A percentile compares a stretch with the other conserved stretches of the same genome.
Evolutionary conservation across 169 alveolate species (phyloP).

Genomic region (Plasmodium sp.): DNA sequence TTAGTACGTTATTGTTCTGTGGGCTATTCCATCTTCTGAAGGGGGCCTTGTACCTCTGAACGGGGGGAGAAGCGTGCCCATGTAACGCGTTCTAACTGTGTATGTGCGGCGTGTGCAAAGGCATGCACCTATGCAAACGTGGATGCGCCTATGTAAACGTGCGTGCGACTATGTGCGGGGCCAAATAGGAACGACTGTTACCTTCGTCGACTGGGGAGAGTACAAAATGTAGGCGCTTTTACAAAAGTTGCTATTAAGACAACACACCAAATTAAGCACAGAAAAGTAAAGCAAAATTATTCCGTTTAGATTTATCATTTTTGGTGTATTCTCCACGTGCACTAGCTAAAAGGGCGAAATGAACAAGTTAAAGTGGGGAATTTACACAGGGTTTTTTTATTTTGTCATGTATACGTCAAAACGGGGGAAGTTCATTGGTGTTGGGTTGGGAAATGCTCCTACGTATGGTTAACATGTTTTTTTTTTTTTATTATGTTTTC

Average conservation of each 20-base stretch:
- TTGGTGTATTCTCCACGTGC: neutral
- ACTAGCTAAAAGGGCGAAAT: neutral
- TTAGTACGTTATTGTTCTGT: conserved; percentile 52
- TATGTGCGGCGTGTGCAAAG: neutral
- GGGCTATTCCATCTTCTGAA: conserved; percentile 73
- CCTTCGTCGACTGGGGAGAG: conserved; percentile 42
- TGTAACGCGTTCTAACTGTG: neutral
- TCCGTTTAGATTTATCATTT: conserved; percentile 47
- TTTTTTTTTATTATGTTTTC: neutral
- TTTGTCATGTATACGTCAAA: neutral
- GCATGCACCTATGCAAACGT: neutral
- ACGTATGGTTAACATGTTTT: neutral
- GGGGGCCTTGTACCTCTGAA: conserved; percentile 31
- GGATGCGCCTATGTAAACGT: neutral
- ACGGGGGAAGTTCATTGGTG: neutral
- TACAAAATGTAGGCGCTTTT: conserved; percentile 60
- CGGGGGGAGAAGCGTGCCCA: neutral
- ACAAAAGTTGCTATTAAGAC: conserved; percentile 57
- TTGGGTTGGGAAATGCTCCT: neutral
- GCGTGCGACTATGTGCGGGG: neutral
- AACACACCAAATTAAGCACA: conserved; percentile 25
- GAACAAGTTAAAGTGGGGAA: neutral
- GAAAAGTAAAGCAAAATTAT: conserved; percentile 21
- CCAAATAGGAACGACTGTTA: neutral
- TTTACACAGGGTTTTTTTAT: neutral